A percentile compares a stretch with the other conserved stretches of the same genome.
Conservation (phyloP, 78 protist species). For the Emiliania huxleyi region DNA sequence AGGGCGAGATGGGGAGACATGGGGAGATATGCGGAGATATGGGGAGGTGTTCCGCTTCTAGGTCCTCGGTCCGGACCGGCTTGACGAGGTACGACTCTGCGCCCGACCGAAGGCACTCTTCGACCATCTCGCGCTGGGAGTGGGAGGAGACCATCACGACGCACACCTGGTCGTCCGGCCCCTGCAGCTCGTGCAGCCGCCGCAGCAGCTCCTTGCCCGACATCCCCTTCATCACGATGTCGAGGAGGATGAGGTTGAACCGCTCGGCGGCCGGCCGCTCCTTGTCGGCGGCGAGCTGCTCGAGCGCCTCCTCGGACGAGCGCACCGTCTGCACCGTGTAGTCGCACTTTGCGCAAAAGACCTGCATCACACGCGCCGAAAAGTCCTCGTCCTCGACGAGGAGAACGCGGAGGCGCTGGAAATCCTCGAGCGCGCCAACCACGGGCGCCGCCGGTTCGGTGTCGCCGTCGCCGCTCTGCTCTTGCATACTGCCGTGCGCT, state of each 20-base stretch:
- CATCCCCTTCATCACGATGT: not conserved
- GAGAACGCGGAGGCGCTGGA: not conserved
- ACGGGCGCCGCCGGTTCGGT: no score
- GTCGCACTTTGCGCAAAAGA: not conserved
- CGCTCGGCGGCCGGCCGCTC: not conserved
- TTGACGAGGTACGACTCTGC: not conserved
- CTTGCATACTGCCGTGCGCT: no score
- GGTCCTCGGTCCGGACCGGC: not conserved
- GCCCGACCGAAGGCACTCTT: not conserved
- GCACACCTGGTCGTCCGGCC: not conserved
- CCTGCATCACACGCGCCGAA: not conserved
- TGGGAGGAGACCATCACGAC: not conserved
- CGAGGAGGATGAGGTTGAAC: not conserved
- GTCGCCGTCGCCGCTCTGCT: no score
- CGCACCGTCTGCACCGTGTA: not conserved
- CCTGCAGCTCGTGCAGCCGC: not conserved
- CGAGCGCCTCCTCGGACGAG: not conserved
- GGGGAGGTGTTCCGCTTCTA: no score
- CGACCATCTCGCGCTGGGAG: not conserved
- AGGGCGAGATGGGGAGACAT: no score
- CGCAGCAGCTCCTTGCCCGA: not conserved
- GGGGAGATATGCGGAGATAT: no score
- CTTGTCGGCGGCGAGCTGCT: not conserved
- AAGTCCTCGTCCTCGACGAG: not conserved
- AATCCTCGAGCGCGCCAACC: no score